Evolutionary conservation across 2,329 filamentous ascomycete species (phyloP).

Genomic region (Cladosporium oxysporum): DNA sequence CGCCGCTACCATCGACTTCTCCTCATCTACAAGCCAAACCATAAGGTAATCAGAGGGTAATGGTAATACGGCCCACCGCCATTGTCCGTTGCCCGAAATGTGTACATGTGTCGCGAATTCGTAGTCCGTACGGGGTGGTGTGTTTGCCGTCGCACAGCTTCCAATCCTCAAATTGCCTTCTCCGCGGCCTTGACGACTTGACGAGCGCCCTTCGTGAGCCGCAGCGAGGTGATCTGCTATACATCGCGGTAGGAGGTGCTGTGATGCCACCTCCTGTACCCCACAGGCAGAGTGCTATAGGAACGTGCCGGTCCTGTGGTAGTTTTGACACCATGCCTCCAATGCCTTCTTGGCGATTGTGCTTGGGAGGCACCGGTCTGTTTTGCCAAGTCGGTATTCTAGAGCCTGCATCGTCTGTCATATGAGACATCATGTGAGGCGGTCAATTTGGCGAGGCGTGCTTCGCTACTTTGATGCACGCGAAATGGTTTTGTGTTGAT

Average conservation of each 20-base stretch:
- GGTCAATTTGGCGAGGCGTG: background rate
- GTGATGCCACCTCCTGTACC: background rate
- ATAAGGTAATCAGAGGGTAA: slow-evolving; percentile 18
- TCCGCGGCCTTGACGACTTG: slow-evolving; percentile 7
- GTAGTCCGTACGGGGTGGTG: background rate
- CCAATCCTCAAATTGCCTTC: background rate
- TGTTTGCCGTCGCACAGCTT: background rate
- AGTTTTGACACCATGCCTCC: slow-evolving; percentile 5
- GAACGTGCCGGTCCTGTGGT: slow-evolving; percentile 17
- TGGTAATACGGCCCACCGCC: slow-evolving; percentile 17
- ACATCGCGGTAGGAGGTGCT: background rate
- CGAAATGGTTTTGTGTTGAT: background rate
- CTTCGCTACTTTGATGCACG: background rate
- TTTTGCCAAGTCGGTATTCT: slow-evolving; percentile 16
- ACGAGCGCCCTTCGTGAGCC: background rate
- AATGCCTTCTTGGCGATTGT: slow-evolving; percentile 16
- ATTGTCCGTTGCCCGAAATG: background rate
- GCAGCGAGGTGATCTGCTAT: background rate
- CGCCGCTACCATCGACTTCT: background rate
- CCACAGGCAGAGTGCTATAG: background rate
- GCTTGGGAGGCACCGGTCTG: slow-evolving; percentile 9
- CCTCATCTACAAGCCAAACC: slow-evolving; percentile 13
- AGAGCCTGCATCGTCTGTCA: background rate
- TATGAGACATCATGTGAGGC: slow-evolving; percentile 7
- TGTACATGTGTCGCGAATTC: background rate